A percentile compares a stretch with the other conserved stretches of the same genome.
phyloP scores from a whole-genome alignment of 176 grass and related monocot species.

The Aegilops bicornis region DNA sequence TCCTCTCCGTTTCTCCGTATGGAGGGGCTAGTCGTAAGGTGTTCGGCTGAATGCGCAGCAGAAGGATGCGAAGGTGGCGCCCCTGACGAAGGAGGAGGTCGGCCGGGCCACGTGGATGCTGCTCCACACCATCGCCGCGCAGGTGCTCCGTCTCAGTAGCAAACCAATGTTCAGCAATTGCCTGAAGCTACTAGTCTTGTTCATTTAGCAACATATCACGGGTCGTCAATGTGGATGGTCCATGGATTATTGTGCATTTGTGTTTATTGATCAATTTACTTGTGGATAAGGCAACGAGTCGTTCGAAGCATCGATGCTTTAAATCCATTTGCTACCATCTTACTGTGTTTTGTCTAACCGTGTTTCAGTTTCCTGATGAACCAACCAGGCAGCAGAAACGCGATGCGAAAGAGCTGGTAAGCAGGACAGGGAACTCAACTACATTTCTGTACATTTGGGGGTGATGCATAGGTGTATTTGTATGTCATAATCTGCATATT shows the following conservation, averaged over 20 bases:
- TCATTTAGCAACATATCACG: neutral
- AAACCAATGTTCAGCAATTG: neutral
- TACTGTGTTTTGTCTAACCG: neutral
- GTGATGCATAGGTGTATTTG: neutral
- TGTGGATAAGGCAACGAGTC: neutral
- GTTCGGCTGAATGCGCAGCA: slow-evolving; percentile 49
- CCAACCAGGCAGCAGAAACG: slow-evolving; percentile 86
- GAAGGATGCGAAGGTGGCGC: slow-evolving; percentile 46
- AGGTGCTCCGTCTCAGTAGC: slow-evolving; percentile 63
- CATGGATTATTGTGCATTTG: neutral
- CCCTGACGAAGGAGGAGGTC: slow-evolving; percentile 85
- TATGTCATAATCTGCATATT: neutral
- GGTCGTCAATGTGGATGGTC: neutral
- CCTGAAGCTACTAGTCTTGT: neutral
- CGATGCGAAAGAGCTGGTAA: slow-evolving; percentile 92
- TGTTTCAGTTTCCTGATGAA: slow-evolving; percentile 82
- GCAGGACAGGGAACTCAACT: neutral
- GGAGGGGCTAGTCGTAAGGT: neutral
- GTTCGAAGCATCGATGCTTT: neutral
- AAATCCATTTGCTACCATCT: neutral
- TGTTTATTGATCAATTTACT: neutral
- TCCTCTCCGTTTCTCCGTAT: neutral
- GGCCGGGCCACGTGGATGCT: slow-evolving; percentile 91
- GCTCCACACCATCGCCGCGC: slow-evolving; percentile 79
- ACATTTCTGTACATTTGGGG: neutral